phyloP scores from a whole-genome alignment of 75 land plant species.

The Sequoia sempervirens region DNA sequence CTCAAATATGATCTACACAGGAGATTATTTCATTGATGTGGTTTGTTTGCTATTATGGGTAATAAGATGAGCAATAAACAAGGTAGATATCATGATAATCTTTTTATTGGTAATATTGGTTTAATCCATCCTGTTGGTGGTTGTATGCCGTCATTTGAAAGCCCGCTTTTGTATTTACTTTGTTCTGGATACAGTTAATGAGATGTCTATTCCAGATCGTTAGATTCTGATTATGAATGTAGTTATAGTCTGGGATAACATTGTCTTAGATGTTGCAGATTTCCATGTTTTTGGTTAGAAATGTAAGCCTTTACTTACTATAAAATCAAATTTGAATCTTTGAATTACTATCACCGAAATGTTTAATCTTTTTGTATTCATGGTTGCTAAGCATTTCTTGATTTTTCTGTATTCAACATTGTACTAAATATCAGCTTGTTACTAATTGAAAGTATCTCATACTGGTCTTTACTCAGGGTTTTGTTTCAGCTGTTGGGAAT shows the following conservation, averaged over 20 bases:
- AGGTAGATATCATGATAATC: neutral
- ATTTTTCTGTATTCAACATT: neutral
- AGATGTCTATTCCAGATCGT: neutral
- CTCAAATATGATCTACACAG: neutral
- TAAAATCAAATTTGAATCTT: neutral
- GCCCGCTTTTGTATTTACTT: neutral
- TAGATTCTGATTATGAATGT: neutral
- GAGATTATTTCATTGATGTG: neutral
- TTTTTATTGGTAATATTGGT: neutral
- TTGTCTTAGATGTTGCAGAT: neutral
- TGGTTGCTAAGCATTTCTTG: neutral
- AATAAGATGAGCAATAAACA: neutral
- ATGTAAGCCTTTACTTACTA: neutral
- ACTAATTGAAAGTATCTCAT: neutral
- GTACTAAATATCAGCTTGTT: neutral
- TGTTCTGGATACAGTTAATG: neutral
- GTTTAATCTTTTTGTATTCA: neutral
- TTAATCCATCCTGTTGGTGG: neutral
- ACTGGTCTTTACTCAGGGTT: conserved; percentile 28
- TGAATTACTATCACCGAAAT: neutral
- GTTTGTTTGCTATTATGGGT: neutral
- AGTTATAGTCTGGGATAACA: neutral
- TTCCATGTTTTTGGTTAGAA: neutral
- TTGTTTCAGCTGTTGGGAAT: conserved; percentile 45
- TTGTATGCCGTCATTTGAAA: neutral